phyloP scores from a whole-genome alignment of 202 grass and related monocot genomes.

The Tripidium arundinaceum region DNA sequence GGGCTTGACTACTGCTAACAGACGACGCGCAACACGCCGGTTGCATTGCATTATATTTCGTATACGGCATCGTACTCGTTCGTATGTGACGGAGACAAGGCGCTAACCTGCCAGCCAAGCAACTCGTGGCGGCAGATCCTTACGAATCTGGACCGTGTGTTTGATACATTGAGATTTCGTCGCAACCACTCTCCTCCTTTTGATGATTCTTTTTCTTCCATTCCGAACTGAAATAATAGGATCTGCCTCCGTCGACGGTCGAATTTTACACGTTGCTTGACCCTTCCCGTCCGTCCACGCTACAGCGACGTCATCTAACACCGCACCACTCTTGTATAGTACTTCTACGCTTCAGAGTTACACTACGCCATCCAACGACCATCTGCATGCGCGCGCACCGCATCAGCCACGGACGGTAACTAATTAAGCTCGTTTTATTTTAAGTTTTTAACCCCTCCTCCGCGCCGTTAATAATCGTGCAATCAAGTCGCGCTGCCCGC shows the following conservation, averaged over 20 bases:
- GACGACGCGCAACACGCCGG: slow-evolving; percentile 1
- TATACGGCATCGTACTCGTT: background rate
- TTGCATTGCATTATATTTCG: background rate
- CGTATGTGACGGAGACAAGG: background rate
- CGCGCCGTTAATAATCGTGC: slow-evolving; percentile 28
- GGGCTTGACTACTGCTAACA: background rate
- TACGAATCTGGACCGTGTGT: background rate
- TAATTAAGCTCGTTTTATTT: background rate
- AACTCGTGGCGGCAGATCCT: background rate
- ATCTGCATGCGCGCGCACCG: background rate
- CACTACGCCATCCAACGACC: background rate
- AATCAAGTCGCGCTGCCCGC: background rate
- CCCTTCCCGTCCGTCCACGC: background rate
- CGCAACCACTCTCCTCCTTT: no score
- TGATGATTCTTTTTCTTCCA: no score
- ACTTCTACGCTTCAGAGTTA: no score
- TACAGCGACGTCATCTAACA: background rate
- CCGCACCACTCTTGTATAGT: no score
- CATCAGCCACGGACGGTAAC: background rate
- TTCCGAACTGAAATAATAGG: no score
- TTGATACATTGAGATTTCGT: no score
- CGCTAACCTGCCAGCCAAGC: background rate
- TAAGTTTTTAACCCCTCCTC: background rate
- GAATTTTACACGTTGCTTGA: background rate
- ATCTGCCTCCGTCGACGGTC: no score